phyloP scores from a whole-genome alignment of 306 rosid species.

The Quercus suber region DNA sequence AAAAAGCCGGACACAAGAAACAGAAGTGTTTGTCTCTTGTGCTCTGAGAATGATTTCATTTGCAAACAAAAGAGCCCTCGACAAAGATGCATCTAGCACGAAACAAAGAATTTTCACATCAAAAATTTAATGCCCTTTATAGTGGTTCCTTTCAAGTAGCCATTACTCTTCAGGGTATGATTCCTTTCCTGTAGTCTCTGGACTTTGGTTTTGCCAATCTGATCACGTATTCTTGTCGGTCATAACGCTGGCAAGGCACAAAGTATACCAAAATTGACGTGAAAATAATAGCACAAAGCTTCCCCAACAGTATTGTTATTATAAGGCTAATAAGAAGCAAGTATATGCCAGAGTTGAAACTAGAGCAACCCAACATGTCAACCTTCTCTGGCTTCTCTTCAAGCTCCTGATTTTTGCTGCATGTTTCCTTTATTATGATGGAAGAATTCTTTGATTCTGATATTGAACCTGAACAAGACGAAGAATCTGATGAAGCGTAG shows the following conservation, averaged over 20 bases:
- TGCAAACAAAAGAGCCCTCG: slow-evolving; percentile 18
- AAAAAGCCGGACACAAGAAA: slow-evolving; percentile 17
- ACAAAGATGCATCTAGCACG: slow-evolving; percentile 35
- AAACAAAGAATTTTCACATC: slow-evolving; percentile 30
- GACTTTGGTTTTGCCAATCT: slow-evolving; percentile 27
- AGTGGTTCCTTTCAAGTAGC: slow-evolving; percentile 24
- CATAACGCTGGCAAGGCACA: slow-evolving; percentile 10
- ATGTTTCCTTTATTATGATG: background rate
- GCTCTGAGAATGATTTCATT: slow-evolving; percentile 15
- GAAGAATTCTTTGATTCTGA: slow-evolving; percentile 22
- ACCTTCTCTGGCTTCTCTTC: slow-evolving; percentile 24
- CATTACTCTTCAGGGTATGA: slow-evolving; percentile 25
- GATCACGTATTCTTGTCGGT: slow-evolving; percentile 7
- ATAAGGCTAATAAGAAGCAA: slow-evolving; percentile 48
- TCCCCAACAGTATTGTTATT: slow-evolving; percentile 54
- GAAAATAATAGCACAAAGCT: slow-evolving; percentile 38
- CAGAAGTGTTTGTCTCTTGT: slow-evolving; percentile 11
- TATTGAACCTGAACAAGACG: slow-evolving; percentile 10
- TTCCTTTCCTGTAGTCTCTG: slow-evolving; percentile 18
- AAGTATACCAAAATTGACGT: slow-evolving; percentile 47
- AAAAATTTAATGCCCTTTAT: slow-evolving; percentile 33
- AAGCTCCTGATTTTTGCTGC: background rate
- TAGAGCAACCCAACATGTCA: slow-evolving; percentile 1
- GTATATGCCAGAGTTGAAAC: slow-evolving; percentile 22
- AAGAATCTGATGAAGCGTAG: background rate